Evolutionary conservation across 768 basidiomycete genomes (phyloP).

Genomic region (Trametes punicea): DNA sequence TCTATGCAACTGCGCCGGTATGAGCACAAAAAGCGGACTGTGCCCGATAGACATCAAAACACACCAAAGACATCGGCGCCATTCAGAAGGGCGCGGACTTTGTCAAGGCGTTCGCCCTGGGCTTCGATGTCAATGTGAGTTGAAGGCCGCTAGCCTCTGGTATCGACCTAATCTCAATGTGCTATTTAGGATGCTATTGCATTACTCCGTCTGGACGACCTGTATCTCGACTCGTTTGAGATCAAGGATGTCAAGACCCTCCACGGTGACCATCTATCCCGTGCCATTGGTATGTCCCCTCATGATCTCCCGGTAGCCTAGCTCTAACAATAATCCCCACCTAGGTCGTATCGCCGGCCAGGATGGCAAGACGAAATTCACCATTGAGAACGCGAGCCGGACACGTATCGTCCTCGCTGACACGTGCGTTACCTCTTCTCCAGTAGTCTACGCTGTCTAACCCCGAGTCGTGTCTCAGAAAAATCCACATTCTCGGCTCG

Average conservation of each 20-base stretch:
- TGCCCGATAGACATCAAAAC: conserved; percentile 76
- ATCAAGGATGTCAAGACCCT: conserved; percentile 99
- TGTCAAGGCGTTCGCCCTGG: conserved; percentile 89
- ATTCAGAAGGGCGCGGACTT: conserved; percentile 98
- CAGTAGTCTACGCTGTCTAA: not conserved
- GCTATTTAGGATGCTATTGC: conserved; percentile 85
- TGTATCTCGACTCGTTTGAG: conserved; percentile 98
- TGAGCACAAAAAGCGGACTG: not conserved
- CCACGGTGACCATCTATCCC: conserved; percentile 96
- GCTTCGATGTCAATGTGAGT: conserved; percentile 90
- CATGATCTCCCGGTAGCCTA: too few species aligned
- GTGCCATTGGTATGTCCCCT: conserved; percentile 77
- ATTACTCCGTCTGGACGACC: conserved; percentile 89
- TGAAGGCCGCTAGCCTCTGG: not conserved
- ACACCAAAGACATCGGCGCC: conserved; percentile 89
- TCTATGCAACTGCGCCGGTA: conserved; percentile 9
- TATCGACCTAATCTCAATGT: not conserved
- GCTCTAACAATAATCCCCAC: conserved; percentile 34
- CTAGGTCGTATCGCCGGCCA: conserved; percentile 98
- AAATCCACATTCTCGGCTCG: conserved; percentile 98
- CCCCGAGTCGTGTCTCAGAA: conserved; percentile 44
- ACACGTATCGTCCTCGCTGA: conserved; percentile 99
- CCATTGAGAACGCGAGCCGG: conserved; percentile 94
- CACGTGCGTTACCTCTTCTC: conserved; percentile 56
- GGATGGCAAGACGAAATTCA: conserved; percentile 98